Evolutionary conservation across 495 filamentous ascomycete genomes (phyloP), one percentile per base, ranked within the genome.

Genomic region (Tuber aestivum): DNA sequence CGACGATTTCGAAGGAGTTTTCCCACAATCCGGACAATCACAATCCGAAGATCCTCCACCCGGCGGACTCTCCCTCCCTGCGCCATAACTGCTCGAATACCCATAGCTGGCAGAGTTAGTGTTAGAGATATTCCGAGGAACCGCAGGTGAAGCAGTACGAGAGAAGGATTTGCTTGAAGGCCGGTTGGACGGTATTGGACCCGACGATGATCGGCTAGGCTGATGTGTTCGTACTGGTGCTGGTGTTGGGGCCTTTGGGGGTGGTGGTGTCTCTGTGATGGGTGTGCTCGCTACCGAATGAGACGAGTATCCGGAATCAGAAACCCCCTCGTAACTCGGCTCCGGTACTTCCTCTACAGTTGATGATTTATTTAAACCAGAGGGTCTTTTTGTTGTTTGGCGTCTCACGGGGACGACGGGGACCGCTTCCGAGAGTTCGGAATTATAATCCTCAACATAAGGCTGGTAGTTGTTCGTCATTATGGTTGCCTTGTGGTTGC

Each of bases 381-480:
- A 82, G 61, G 80, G 70, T 73, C 77, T 70, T 40, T 75, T 82
- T 72, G 75, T 75, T 32, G 78, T 73, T 42, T 73, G 78, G 48
- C 81, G 81, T 20, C 81, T 69, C 50, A 45, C 14, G 16, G 27
- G 32, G n/a, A 75, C 75, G 32, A 83, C 27, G 70, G 81, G 81
- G 40, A 83, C 42, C 21, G 76, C 81, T 75, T 80, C 81, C 21
- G 81, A 83, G 69, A 83, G 44, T 61, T 78, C 81, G 10, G 81
- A 83, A 73, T 83, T 77, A 81, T 80, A 83, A 71, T 83, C 81
- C 78, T 83, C 81, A 42, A 83, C 81, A 44, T 83, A 83, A 1
- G 81, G 76, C 61, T 82, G 80, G 68, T 75, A 72, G 68, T 72
- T 20, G 74, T n/a, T 72, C 23, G 38, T 48, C 37, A 70, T 71